A percentile compares a stretch with the other conserved stretches of the same genome.
Evolutionary conservation across 345 rosid genomes (phyloP).

Genomic region (Heritiera fomes): DNA sequence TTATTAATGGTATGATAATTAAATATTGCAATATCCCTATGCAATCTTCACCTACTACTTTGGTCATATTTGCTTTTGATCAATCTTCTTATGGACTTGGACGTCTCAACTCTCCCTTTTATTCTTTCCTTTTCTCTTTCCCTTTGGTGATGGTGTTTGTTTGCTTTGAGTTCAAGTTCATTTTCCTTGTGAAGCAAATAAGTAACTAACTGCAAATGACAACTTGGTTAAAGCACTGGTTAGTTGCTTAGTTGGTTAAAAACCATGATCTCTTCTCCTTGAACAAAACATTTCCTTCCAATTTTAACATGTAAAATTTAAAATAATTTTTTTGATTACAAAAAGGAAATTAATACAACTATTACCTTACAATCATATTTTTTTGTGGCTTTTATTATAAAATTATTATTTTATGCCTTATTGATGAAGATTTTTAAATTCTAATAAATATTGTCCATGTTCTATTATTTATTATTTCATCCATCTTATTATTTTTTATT

Average conservation of each 20-base stretch:
- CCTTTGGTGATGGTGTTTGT: constrained; percentile 18
- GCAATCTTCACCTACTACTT: not conserved
- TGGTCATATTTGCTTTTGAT: not conserved
- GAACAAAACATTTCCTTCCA: not conserved
- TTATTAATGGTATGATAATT: not conserved
- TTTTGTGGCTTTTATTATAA: not conserved
- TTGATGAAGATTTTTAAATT: not conserved
- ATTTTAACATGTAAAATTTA: not conserved
- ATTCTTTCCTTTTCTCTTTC: not conserved
- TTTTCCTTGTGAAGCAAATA: not conserved
- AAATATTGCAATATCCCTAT: not conserved
- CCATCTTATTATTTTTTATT: too few species aligned
- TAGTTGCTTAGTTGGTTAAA: not conserved
- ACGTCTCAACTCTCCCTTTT: constrained; percentile 28
- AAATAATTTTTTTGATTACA: not conserved
- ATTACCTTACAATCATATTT: not conserved
- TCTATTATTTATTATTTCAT: too few species aligned
- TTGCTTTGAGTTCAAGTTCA: constrained; percentile 25
- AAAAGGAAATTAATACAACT: not conserved
- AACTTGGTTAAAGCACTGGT: not conserved
- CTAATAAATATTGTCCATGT: too few species aligned
- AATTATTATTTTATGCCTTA: too few species aligned
- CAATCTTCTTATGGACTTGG: constrained; percentile 5
- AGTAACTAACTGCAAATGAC: not conserved
- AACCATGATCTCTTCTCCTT: not conserved